phyloP scores from a whole-genome alignment of 768 basidiomycete genomes.

The Scleroderma bovista region DNA sequence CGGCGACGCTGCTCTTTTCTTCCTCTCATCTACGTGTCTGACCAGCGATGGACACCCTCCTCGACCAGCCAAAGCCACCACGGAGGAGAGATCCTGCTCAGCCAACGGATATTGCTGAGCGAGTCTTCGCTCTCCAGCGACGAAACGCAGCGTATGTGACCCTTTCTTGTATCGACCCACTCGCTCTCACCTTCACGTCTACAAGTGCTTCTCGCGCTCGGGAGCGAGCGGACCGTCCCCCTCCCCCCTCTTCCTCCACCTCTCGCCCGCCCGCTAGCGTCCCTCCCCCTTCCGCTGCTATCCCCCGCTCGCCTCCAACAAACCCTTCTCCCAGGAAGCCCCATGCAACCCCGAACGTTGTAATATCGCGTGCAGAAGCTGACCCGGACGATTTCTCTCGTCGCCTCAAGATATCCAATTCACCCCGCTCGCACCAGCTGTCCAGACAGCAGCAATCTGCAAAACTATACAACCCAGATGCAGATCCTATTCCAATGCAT shows the following conservation, averaged over 20 bases:
- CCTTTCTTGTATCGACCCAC: background rate
- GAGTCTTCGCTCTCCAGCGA: constrained; percentile 62
- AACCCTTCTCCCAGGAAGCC: constrained; percentile 29
- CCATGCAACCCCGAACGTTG: constrained; percentile 28
- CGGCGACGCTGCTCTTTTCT: background rate
- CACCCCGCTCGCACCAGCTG: constrained; percentile 35
- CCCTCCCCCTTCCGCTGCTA: constrained; percentile 16
- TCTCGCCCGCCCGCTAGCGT: constrained; percentile 28
- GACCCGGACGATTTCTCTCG: constrained; percentile 73
- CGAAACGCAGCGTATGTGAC: constrained; percentile 52
- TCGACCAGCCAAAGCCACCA: constrained; percentile 23
- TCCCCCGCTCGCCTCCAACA: constrained; percentile 19
- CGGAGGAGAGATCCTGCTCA: constrained; percentile 38
- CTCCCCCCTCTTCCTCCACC: constrained; percentile 15
- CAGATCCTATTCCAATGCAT: constrained; percentile 59
- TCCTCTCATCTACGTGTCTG: background rate
- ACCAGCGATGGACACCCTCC: constrained; percentile 24
- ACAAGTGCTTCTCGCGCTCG: constrained; percentile 40
- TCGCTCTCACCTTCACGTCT: constrained; percentile 3
- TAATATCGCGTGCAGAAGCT: constrained; percentile 42
- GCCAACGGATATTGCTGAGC: constrained; percentile 52
- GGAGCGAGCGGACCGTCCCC: constrained; percentile 43
- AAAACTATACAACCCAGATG: constrained; percentile 70
- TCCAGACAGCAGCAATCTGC: constrained; percentile 29
- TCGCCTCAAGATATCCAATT: constrained; percentile 58